Conservation (phyloP, 805 yeast species). For the Starmerella sirachaensis region DNA sequence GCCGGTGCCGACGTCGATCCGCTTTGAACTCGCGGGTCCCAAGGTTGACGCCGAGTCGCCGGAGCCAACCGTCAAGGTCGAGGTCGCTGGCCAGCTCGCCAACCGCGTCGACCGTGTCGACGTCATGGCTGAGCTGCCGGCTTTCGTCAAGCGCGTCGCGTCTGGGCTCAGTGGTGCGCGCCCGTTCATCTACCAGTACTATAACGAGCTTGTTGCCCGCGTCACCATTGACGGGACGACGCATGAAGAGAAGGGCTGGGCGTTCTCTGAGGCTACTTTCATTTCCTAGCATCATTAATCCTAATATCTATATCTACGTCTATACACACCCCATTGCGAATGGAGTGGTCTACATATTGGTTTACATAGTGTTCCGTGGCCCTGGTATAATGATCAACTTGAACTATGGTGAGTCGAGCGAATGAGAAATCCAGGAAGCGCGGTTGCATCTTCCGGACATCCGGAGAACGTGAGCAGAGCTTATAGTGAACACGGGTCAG, state of each 20-base stretch:
- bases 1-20: conserved; percentile 67
- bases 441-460: too few relatives aligned
- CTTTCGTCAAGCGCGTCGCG: conserved; percentile 82
- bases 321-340: too few relatives aligned
- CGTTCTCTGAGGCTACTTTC: conserved; percentile 72
- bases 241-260: conserved; percentile 47
- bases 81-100: conserved; percentile 46
- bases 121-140: conserved; percentile 95
- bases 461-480: too few relatives aligned
- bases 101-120: conserved; percentile 79
- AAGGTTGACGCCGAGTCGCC: conserved; percentile 30
- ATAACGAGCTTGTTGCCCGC: conserved; percentile 47
- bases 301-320: too few relatives aligned
- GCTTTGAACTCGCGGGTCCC: conserved; percentile 45
- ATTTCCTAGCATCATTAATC: conserved; percentile 34
- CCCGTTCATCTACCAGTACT: conserved; percentile 92
- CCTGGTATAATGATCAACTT: too few relatives aligned
- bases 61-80: conserved; percentile 37
- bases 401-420: too few relatives aligned
- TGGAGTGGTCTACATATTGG: too few relatives aligned
- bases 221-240: conserved; percentile 32
- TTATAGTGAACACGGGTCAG: too few relatives aligned
- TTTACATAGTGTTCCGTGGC: too few relatives aligned
- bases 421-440: too few relatives aligned
- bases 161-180: conserved; percentile 91